Evolutionary conservation across 2,329 filamentous ascomycete genomes (phyloP).

Genomic region (Mycosphaerella arachidis): DNA sequence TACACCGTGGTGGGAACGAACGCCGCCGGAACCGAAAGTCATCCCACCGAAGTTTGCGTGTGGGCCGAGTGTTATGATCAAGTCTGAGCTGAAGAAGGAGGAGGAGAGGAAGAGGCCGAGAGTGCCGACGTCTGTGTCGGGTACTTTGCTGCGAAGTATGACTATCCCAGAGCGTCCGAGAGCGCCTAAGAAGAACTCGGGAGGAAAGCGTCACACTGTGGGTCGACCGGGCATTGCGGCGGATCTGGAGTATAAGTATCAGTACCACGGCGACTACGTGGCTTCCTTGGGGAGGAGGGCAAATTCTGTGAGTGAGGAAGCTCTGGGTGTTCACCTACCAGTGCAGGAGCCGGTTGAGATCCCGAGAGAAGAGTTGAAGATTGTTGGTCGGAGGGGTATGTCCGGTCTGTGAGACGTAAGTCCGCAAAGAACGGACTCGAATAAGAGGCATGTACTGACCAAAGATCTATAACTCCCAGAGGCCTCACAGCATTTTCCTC

Average conservation of each 20-base stretch:
- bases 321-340: background rate
- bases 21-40: background rate
- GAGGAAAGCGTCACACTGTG: background rate
- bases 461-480: background rate
- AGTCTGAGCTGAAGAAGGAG: no score
- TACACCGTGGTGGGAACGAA: background rate
- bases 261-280: background rate
- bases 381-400: background rate
- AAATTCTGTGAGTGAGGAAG: background rate
- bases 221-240: background rate
- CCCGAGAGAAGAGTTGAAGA: background rate
- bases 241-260: background rate
- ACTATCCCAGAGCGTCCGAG: background rate
- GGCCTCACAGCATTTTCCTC: background rate
- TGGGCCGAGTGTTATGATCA: background rate
- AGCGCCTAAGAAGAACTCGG: background rate
- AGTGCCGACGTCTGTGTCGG: background rate
- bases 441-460: background rate
- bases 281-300: background rate
- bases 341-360: background rate
- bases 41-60: background rate
- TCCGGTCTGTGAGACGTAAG: background rate
- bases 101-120: background rate
- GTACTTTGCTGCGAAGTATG: background rate
- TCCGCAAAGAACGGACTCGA: background rate